phyloP scores from a whole-genome alignment of 2,329 filamentous ascomycete genomes.

The Aspergillus texensis region DNA sequence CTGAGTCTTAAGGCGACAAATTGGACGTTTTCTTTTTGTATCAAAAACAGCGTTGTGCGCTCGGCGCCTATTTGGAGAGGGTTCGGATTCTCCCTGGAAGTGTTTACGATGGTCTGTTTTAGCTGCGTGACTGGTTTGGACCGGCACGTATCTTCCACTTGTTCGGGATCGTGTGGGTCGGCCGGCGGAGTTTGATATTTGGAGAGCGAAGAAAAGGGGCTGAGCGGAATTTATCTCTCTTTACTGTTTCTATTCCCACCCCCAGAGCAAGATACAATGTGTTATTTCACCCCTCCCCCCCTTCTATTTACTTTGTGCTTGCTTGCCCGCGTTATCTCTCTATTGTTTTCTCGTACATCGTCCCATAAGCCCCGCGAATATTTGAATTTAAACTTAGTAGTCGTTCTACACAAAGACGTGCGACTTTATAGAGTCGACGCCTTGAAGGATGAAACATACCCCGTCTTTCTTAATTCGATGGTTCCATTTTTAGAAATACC shows the following conservation, averaged over 20 bases:
- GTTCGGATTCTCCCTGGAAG: constrained; percentile 39
- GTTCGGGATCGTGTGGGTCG: constrained; percentile 40
- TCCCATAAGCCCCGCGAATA: constrained; percentile 16
- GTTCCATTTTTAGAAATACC: neutral
- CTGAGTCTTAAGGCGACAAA: constrained; percentile 37
- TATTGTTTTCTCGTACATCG: constrained; percentile 14
- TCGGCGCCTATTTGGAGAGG: constrained; percentile 31
- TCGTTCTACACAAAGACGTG: neutral
- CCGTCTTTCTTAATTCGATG: neutral
- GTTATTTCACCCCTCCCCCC: constrained; percentile 33
- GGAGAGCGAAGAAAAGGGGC: constrained; percentile 43
- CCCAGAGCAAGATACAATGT: constrained; percentile 43
- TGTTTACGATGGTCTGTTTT: constrained; percentile 40
- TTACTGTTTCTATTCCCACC: constrained; percentile 44
- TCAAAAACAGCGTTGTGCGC: constrained; percentile 29
- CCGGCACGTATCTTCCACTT: constrained; percentile 40
- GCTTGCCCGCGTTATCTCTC: constrained; percentile 15
- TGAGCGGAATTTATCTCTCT: constrained; percentile 46
- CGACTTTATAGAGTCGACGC: neutral
- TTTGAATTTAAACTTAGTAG: constrained; percentile 22
- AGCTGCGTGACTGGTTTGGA: constrained; percentile 40
- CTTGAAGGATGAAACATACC: neutral
- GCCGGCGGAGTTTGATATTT: constrained; percentile 49
- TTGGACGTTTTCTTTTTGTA: constrained; percentile 30
- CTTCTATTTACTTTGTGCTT: constrained; percentile 29